Percentiles rank a stretch among this genome's conserved stretches.
These are phyloP conservation scores for Tetrahymena elliotti DNA, from an alignment of 73 alveolate species.

Conservation along the genomic window DNA sequence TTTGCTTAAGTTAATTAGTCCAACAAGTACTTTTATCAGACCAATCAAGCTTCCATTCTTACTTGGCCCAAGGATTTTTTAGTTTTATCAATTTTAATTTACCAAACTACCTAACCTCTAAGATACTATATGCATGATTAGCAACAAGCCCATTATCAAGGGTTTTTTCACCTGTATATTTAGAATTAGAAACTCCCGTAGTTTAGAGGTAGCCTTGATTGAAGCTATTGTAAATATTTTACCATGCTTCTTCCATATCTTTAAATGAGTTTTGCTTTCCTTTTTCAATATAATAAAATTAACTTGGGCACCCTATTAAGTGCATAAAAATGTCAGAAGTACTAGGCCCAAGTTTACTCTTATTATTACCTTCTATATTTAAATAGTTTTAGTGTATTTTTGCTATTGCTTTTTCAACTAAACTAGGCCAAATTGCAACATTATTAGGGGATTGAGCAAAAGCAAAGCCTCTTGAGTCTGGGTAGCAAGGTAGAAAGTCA, in stretches of 20 bases:
- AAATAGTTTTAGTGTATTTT: slow-evolving; percentile 45
- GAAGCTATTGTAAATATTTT: slow-evolving; percentile 30
- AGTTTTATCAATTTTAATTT: slow-evolving; percentile 39
- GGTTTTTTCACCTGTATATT: slow-evolving; percentile 32
- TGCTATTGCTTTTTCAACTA: slow-evolving; percentile 57
- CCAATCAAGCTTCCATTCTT: slow-evolving; percentile 68
- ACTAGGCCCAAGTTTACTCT: slow-evolving; percentile 8
- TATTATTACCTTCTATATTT: slow-evolving; percentile 35
- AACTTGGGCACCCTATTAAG: neutral
- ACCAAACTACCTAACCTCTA: slow-evolving; percentile 36
- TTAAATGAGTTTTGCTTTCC: slow-evolving; percentile 24
- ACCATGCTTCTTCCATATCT: slow-evolving; percentile 45
- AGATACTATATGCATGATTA: slow-evolving; percentile 57
- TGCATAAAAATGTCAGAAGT: slow-evolving; percentile 11
- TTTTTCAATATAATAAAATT: slow-evolving; percentile 17
- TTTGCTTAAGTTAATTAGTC: slow-evolving; percentile 52
- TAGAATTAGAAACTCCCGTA: slow-evolving; percentile 46
- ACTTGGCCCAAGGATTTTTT: slow-evolving; percentile 56
- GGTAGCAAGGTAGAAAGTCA: slow-evolving; percentile 46
- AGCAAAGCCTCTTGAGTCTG: slow-evolving; percentile 36
- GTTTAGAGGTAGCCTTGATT: slow-evolving; percentile 36
- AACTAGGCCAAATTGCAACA: slow-evolving; percentile 50
- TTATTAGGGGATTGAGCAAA: slow-evolving; percentile 48
- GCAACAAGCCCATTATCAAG: slow-evolving; percentile 47
- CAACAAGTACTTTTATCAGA: slow-evolving; percentile 49